A percentile compares a stretch with the other conserved stretches of the same genome.
Conservation (phyloP, 1,139 yeast species). For the Yamadazyma taylorii region DNA sequence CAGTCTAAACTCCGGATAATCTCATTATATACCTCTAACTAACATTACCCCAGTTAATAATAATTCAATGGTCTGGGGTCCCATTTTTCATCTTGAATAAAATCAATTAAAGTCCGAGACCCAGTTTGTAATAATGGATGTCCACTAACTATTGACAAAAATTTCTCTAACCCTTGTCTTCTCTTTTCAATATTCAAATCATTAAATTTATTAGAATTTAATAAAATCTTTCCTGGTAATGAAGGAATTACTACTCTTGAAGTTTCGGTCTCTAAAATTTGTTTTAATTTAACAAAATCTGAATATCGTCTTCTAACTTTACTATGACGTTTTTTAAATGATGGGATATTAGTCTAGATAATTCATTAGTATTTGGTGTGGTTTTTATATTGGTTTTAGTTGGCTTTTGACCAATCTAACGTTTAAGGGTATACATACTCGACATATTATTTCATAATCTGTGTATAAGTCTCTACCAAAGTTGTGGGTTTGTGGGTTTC, state of each 20-base stretch:
- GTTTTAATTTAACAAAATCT: constrained; percentile 82
- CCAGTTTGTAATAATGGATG: constrained; percentile 94
- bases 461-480: constrained; percentile 71
- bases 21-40: too few relatives aligned
- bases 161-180: constrained; percentile 79
- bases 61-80: constrained; percentile 36
- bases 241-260: constrained; percentile 81
- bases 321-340: constrained; percentile 67
- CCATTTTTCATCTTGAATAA: constrained; percentile 88
- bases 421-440: constrained; percentile 36
- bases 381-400: too few relatives aligned
- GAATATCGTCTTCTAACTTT: constrained; percentile 83
- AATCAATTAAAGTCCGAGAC: constrained; percentile 75
- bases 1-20: background rate
- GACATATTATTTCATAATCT: constrained; percentile 86
- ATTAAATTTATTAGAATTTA: constrained; percentile 70
- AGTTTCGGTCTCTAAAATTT: constrained; percentile 71
- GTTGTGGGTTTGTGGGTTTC: constrained; percentile 80
- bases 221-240: constrained; percentile 80
- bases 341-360: constrained; percentile 71
- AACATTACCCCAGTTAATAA: too few relatives aligned
- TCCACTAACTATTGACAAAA: constrained; percentile 79
- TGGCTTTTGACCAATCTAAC: too few relatives aligned
- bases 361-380: constrained; percentile 15
- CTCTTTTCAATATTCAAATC: constrained; percentile 84